Evolutionary conservation across 306 rosid genomes (phyloP).

Genomic region (Potentilla sterilis): DNA sequence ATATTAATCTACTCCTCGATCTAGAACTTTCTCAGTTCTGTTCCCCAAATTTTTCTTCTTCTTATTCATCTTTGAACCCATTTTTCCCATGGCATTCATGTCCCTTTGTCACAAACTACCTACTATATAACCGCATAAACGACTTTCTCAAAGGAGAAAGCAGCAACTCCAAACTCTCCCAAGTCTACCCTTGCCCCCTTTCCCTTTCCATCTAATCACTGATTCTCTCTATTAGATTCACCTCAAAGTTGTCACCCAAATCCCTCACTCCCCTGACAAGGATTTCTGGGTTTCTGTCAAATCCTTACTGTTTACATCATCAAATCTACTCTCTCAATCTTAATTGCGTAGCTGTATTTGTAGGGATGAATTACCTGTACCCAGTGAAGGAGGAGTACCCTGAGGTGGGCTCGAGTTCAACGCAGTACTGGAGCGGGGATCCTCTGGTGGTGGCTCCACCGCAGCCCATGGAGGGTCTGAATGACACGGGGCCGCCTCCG

Average conservation of each 20-base stretch:
- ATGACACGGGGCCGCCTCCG: conserved; percentile 87
- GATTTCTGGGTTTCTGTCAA: not conserved
- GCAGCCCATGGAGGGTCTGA: conserved; percentile 78
- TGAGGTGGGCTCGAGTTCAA: conserved; percentile 32
- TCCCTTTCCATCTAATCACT: not conserved
- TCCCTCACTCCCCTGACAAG: not conserved
- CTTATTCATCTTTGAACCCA: conserved; percentile 1
- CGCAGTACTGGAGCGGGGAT: conserved; percentile 29
- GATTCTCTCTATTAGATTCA: not conserved
- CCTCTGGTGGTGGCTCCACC: conserved; percentile 38
- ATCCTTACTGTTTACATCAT: not conserved
- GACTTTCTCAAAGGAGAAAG: conserved; percentile 34
- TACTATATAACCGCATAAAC: conserved; percentile 39
- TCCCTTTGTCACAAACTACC: not conserved
- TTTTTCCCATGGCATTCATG: not conserved
- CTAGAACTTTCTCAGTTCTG: conserved; percentile 43
- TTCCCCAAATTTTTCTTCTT: too few species aligned
- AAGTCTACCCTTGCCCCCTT: too few species aligned
- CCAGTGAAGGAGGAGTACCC: conserved; percentile 58
- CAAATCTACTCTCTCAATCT: conserved; percentile 2
- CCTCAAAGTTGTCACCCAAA: not conserved
- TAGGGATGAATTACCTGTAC: conserved; percentile 47
- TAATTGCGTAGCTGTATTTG: not conserved
- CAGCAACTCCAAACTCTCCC: not conserved
- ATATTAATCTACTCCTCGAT: conserved; percentile 3